Conservation (phyloP, 257 asterid species). For the Plantago major region DNA sequence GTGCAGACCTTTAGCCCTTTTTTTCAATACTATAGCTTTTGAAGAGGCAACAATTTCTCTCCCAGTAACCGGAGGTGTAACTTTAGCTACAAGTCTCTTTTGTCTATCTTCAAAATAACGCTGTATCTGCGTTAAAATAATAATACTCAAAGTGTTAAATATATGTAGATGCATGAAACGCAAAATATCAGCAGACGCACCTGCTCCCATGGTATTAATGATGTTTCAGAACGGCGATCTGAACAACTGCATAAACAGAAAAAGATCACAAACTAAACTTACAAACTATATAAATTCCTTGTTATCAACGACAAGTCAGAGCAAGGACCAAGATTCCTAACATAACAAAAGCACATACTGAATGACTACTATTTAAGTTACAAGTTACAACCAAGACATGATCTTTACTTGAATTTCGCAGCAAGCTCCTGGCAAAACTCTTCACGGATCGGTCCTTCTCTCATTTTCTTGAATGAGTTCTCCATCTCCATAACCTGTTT, state of each 20-base stretch:
- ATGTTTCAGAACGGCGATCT: conserved; percentile 38
- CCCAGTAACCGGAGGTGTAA: conserved; percentile 20
- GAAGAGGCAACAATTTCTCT: conserved; percentile 17
- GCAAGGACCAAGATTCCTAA: conserved; percentile 8
- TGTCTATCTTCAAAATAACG: conserved; percentile 57
- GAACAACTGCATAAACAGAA: conserved; percentile 48
- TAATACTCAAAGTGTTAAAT: neutral
- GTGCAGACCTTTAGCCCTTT: conserved; percentile 28
- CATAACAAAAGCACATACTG: conserved; percentile 6
- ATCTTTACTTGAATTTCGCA: conserved; percentile 60
- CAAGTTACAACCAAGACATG: neutral
- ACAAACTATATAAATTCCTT: neutral
- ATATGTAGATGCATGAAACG: conserved; percentile 2
- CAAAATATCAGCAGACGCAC: conserved; percentile 30
- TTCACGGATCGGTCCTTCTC: conserved; percentile 29
- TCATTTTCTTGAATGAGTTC: conserved; percentile 38
- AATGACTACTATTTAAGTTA: neutral
- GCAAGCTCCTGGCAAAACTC: conserved; percentile 59
- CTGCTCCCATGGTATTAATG: conserved; percentile 62
- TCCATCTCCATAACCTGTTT: conserved; percentile 59
- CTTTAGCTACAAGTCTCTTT: conserved; percentile 24
- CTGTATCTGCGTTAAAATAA: conserved; percentile 45
- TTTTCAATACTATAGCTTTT: conserved; percentile 25
- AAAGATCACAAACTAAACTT: neutral
- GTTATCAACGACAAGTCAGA: neutral